Conservation (phyloP, 2,329 filamentous ascomycete species). For the Neocatenulostroma microsporum region DNA sequence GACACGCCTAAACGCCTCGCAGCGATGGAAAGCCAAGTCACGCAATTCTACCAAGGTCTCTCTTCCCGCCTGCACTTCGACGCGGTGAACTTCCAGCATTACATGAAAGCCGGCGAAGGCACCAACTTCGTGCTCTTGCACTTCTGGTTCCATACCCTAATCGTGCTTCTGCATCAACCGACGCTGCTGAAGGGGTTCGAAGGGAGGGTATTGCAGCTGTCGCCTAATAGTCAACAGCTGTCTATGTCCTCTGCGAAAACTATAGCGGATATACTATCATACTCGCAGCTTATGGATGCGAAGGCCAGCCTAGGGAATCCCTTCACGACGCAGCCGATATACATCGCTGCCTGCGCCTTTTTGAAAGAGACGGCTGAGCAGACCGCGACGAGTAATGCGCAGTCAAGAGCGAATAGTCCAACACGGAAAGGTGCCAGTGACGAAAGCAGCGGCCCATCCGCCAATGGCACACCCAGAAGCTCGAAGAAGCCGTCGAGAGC, state of each 20-base stretch:
- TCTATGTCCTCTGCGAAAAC: slow-evolving; percentile 89
- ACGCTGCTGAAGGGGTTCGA: slow-evolving; percentile 72
- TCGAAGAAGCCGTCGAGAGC: slow-evolving; percentile 23
- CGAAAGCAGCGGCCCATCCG: neutral
- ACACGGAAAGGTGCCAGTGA: slow-evolving; percentile 3
- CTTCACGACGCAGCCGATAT: slow-evolving; percentile 81
- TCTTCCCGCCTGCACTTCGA: slow-evolving; percentile 73
- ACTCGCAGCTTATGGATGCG: slow-evolving; percentile 76
- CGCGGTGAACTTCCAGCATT: slow-evolving; percentile 76
- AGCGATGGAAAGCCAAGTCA: slow-evolving; percentile 74
- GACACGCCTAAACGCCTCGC: slow-evolving; percentile 65
- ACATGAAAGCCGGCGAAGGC: slow-evolving; percentile 70
- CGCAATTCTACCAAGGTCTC: slow-evolving; percentile 64
- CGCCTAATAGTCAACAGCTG: slow-evolving; percentile 69
- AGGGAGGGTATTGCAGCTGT: slow-evolving; percentile 60
- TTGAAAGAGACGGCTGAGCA: slow-evolving; percentile 71
- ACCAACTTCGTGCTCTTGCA: slow-evolving; percentile 82
- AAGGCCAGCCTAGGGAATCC: slow-evolving; percentile 83
- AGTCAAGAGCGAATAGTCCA: slow-evolving; percentile 48
- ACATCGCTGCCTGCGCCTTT: slow-evolving; percentile 84
- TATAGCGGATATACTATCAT: slow-evolving; percentile 79
- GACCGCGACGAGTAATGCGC: slow-evolving; percentile 35
- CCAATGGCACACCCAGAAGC: slow-evolving; percentile 39
- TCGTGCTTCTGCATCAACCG: slow-evolving; percentile 77
- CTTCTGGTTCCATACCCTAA: slow-evolving; percentile 82